Evolutionary conservation across 129 eudicot genomes (phyloP).

Genomic region (Tagetes patula): DNA sequence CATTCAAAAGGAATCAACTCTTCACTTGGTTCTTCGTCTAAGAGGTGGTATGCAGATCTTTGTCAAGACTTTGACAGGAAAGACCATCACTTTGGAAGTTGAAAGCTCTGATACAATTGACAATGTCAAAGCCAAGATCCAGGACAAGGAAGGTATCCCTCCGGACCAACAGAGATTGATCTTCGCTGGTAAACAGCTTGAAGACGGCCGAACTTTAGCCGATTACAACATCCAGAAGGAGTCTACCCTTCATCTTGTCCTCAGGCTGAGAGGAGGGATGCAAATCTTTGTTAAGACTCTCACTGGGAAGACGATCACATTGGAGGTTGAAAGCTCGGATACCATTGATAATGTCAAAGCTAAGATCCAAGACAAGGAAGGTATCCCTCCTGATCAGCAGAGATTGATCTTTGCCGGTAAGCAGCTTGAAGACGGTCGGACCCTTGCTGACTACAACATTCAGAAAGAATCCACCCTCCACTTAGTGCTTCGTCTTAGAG

Average conservation of each 20-base stretch:
- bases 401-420: background rate
- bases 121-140: background rate
- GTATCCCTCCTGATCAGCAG: background rate
- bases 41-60: slow-evolving; percentile 1
- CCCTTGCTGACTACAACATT: slow-evolving; percentile 24
- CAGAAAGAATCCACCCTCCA: slow-evolving; percentile 24
- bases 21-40: background rate
- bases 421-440: background rate
- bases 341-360: background rate
- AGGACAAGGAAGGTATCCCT: background rate
- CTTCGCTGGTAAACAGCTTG: background rate
- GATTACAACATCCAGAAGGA: background rate
- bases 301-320: background rate
- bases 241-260: background rate
- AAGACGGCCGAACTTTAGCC: background rate
- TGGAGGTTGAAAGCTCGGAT: background rate
- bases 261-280: background rate
- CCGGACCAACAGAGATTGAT: background rate
- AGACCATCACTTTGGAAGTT: background rate
- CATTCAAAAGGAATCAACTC: background rate
- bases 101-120: background rate
- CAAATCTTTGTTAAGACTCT: background rate
- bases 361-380: background rate
- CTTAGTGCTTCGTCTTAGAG: background rate
- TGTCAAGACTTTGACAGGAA: background rate